Base-by-base conservation (phyloP, 257 asterid species). In the Nicotiana paniculata region DNA sequence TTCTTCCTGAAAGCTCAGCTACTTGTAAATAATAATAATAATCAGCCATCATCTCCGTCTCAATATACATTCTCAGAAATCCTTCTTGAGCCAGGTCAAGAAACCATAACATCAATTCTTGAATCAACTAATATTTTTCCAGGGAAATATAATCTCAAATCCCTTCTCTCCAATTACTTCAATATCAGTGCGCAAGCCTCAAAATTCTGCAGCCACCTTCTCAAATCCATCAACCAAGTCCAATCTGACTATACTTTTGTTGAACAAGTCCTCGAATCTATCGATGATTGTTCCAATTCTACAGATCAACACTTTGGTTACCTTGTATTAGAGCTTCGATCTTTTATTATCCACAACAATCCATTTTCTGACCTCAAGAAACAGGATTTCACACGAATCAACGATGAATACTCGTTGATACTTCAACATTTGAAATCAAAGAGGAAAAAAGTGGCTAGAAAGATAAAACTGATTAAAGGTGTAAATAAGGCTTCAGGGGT, bases 171-270 rank as follows among this genome's bases (percentile, higher is more conserved):
- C 21, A 74, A 87, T 65, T 95, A 92, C 84, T 95, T 95, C 81
- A 81, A 90, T 21, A 70, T 90, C n/a, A 95, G 98, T 82, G 95
- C 97, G 0, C 95, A 93, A 33, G 97, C 99, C 6, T 92, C 97
- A 0, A 75, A 39, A 63, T 79, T 92, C 70, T 95, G 98, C 89
- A 89, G 86, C 89, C 86, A 84, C 3, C 91, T 95, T 16, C 89
- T 95, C 28, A 82, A 76, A 78, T 77, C 80, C 85, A 81, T 91
- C n/a, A 85, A 68, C 81, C 91, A 88, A 59, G 83, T 93, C 53
- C 95, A 87, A 82, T 68, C 91, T 6, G 89, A 90, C 55, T 81
- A 85, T 82, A 75, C 11, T 0, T 81, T 83, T 58, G 82, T 92
- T 30, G 85, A 84, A 54, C 85, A 84, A 54, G 68, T 86, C 43